Evolutionary conservation across 371 early-diverging fungal genomes (phyloP).

Genomic region (Syncephalis fuscata): DNA sequence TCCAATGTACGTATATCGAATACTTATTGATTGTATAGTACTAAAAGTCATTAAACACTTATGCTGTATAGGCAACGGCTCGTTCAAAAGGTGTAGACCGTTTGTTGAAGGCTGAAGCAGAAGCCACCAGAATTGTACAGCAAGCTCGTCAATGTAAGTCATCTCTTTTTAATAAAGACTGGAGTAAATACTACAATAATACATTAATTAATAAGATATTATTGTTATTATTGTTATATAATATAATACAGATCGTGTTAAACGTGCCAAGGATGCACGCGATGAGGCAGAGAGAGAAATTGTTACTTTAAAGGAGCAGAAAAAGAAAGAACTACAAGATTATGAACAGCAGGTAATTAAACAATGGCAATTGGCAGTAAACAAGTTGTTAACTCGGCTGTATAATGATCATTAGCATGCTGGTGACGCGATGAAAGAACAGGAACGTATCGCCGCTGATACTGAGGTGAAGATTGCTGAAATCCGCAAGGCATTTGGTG

Average conservation of each 20-base stretch:
- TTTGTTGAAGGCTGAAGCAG: conserved; percentile 55
- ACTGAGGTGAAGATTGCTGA: conserved; percentile 47
- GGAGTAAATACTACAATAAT: too few species aligned
- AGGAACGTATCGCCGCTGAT: conserved; percentile 38
- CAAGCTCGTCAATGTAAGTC: conserved; percentile 69
- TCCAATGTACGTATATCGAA: too few species aligned
- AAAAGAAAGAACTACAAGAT: conserved; percentile 51
- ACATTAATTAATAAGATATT: too few species aligned
- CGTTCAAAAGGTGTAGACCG: conserved; percentile 55
- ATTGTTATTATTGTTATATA: too few species aligned
- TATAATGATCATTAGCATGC: conserved; percentile 40
- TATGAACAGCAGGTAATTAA: conserved; percentile 20
- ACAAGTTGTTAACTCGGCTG: too few species aligned
- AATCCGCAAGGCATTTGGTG: conserved; percentile 25
- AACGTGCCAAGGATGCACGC: conserved; percentile 75
- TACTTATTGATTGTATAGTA: too few species aligned
- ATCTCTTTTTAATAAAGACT: not conserved
- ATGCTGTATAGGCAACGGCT: conserved; percentile 30
- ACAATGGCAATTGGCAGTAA: too few species aligned
- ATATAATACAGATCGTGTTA: conserved; percentile 46
- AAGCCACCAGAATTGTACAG: conserved; percentile 60
- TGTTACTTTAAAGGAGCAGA: conserved; percentile 53
- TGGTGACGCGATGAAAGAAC: conserved; percentile 38
- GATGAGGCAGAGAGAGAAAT: conserved; percentile 75
- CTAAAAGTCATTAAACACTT: too few species aligned